phyloP scores from a whole-genome alignment of 208 protist genomes.

The Strigomonas galati region DNA sequence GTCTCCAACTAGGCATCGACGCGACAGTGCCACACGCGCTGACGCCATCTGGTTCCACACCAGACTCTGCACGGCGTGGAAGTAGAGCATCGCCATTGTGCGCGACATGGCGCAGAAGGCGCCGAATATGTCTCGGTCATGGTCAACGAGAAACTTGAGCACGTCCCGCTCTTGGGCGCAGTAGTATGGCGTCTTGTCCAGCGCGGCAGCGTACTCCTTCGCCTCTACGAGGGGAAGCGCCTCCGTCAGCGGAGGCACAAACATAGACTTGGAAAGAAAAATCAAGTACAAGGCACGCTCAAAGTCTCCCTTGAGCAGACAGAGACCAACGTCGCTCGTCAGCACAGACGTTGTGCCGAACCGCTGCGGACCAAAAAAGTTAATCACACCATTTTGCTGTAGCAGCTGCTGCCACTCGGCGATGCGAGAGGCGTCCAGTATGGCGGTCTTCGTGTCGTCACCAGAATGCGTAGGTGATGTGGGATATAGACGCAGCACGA shows the following conservation, averaged over 20 bases:
- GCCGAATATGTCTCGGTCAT: slow-evolving; percentile 69
- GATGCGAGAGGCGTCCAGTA: background rate
- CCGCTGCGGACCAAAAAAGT: slow-evolving; percentile 95
- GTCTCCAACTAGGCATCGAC: slow-evolving; percentile 66
- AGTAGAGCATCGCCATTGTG: slow-evolving; percentile 89
- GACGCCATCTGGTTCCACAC: slow-evolving; percentile 94
- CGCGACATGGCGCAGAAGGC: slow-evolving; percentile 76
- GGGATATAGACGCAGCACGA: slow-evolving; percentile 78
- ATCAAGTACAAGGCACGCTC: slow-evolving; percentile 65
- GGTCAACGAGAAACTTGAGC: slow-evolving; percentile 61
- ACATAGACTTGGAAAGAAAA: slow-evolving; percentile 55
- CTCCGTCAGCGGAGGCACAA: slow-evolving; percentile 49
- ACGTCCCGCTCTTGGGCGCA: slow-evolving; percentile 84
- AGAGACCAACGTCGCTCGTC: slow-evolving; percentile 88
- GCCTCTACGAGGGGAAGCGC: slow-evolving; percentile 29
- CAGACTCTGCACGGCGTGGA: slow-evolving; percentile 93
- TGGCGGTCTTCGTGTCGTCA: background rate
- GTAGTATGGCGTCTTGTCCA: slow-evolving; percentile 59
- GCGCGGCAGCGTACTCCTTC: slow-evolving; percentile 40
- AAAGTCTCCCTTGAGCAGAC: slow-evolving; percentile 72
- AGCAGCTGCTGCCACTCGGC: slow-evolving; percentile 13
- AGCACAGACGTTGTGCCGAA: slow-evolving; percentile 92
- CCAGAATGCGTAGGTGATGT: background rate
- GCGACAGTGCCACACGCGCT: slow-evolving; percentile 47
- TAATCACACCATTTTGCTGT: slow-evolving; percentile 80